Conservation (phyloP, 2,329 filamentous ascomycete genomes). For the Scopulariopsis brevicaulis region DNA sequence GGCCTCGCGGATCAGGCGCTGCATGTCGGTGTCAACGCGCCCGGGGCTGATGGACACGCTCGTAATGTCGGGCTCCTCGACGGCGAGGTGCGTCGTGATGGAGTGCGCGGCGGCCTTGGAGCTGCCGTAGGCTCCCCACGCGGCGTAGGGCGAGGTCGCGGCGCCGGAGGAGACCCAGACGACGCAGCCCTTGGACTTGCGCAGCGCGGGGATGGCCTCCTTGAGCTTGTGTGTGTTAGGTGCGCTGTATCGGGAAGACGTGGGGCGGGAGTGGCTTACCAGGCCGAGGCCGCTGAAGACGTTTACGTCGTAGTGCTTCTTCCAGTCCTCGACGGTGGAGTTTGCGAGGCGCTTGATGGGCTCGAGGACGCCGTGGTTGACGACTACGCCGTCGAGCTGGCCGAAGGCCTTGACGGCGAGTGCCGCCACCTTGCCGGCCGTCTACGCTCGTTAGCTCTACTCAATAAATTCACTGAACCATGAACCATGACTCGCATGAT, state of each 20-base stretch:
- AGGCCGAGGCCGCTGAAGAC: conserved; percentile 74
- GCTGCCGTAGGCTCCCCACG: conserved; percentile 74
- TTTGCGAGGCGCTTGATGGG: conserved; percentile 63
- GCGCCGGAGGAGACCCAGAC: conserved; percentile 76
- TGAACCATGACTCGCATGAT: not conserved
- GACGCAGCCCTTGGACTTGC: conserved; percentile 57
- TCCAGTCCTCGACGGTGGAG: conserved; percentile 63
- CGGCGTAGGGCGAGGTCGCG: conserved; percentile 49
- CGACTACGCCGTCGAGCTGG: conserved; percentile 65
- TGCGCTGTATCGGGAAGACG: too few relatives aligned
- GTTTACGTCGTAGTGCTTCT: conserved; percentile 66
- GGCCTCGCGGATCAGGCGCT: conserved; percentile 58
- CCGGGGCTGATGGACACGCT: conserved; percentile 67
- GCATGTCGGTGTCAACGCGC: conserved; percentile 83
- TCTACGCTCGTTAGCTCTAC: not conserved
- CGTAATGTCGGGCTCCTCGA: conserved; percentile 67
- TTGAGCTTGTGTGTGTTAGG: conserved; percentile 41
- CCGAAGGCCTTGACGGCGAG: conserved; percentile 58
- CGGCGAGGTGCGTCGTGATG: conserved; percentile 57
- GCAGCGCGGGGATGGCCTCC: conserved; percentile 57
- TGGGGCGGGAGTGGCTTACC: conserved; percentile 33
- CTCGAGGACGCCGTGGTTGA: conserved; percentile 80
- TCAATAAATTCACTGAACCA: not conserved
- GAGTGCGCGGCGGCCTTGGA: conserved; percentile 80
- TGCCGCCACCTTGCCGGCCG: conserved; percentile 45